Evolutionary conservation across 2,329 filamentous ascomycete species (phyloP).

Genomic region (Chaetoscypha palmicola): DNA sequence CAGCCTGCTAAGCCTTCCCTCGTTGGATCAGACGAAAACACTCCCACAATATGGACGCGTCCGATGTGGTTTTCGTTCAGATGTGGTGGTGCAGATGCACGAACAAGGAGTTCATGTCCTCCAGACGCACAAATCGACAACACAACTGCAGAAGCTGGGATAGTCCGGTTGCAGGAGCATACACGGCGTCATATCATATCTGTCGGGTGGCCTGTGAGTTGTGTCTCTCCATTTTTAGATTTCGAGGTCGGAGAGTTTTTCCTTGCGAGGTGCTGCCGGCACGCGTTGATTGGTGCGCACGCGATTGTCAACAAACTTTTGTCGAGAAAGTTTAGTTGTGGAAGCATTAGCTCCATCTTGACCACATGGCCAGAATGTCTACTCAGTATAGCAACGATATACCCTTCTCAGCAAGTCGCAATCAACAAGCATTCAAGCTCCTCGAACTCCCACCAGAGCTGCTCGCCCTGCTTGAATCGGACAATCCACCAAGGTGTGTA

Average conservation of each 20-base stretch:
- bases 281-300: slow-evolving; percentile 1
- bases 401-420: slow-evolving; percentile 42
- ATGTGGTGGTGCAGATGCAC: slow-evolving; percentile 13
- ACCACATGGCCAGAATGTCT: slow-evolving; percentile 19
- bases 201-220: not conserved
- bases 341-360: too few species aligned
- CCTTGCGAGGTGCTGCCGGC: not conserved
- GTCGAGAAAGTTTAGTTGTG: too few species aligned
- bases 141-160: slow-evolving; percentile 3
- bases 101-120: slow-evolving; percentile 5
- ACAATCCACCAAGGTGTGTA: slow-evolving; percentile 46
- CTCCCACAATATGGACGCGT: too few species aligned
- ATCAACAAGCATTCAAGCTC: slow-evolving; percentile 49
- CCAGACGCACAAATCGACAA: not conserved
- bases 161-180: not conserved
- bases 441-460: slow-evolving; percentile 56
- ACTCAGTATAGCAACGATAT: slow-evolving; percentile 37
- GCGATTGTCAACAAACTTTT: not conserved
- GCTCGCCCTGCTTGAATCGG: slow-evolving; percentile 46
- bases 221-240: not conserved
- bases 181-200: not conserved
- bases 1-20: too few species aligned
- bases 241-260: not conserved
- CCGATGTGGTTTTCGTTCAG: too few species aligned
- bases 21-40: slow-evolving; percentile 1